Evolutionary conservation across 352 stramenopile species (phyloP), one percentile per base, ranked within the genome.

Genomic region (Phytophthora foliorum): DNA sequence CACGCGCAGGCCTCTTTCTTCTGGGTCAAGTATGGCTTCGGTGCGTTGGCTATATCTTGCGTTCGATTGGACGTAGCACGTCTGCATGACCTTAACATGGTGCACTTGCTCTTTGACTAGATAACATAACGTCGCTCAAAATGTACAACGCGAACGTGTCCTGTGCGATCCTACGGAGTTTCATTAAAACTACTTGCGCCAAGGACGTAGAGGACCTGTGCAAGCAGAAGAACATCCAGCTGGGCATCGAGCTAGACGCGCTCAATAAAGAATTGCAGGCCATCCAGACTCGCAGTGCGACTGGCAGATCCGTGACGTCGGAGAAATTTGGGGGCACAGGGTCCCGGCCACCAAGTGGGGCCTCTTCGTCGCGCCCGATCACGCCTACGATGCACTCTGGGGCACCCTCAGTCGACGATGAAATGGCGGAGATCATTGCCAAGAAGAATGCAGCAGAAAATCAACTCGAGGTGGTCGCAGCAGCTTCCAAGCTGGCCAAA

Each of bases 1-100:
- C 45, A 54, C 19, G 34, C 54, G 36, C 45, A 49, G 38, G 68
- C 69, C 22, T 64, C 73, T 10, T 90, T 94, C 69, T 81, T 93
- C 75, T 92, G 79, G 80, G 78, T 92, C 56, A 92, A 91, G 69
- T 92, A 92, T 82, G 87, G 87, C 64, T 93, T 94, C 46, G 84
- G 87, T 93, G 66, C 34, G 84, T 34, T 61, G 4, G 6, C 4
- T 55, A 17, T 32, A 17, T 54, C 16, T 22, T 24, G 17, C 22
- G 22, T 11, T 22, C 4, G 8, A 19, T 9, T 19, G 54, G 7
- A 50, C 8, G 21, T 22, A 13, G 50, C 13, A 32, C 32, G 2
- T 42, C 24, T 36, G 8, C 14, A 25, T 27, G 27, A 27, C n/a
- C 17, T 13, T 56, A 48, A 58, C 41, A 7, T 6, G 17, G 19